These are phyloP conservation scores for Chrysopogon serrulatus DNA, from an alignment of 176 grass and related monocot species.

Conservation along the genomic window DNA sequence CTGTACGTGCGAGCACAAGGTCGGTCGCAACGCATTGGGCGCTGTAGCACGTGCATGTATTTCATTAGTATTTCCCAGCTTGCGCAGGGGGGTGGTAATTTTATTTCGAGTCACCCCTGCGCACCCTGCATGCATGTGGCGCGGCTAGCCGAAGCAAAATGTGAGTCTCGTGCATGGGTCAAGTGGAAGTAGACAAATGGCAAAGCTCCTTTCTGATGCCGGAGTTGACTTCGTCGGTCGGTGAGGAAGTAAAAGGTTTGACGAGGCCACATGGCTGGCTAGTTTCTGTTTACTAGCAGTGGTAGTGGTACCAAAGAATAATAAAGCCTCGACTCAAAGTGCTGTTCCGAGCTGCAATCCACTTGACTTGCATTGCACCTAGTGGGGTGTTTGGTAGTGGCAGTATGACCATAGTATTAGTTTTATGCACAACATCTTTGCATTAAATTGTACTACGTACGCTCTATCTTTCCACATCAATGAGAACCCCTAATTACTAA, in stretches of 20 bases:
- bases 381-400: constrained; percentile 7
- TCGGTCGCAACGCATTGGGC: background rate
- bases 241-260: background rate
- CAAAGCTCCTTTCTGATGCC: background rate
- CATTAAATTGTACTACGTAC: background rate
- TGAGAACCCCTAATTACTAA: background rate
- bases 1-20: too few relatives aligned
- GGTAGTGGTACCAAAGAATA: background rate
- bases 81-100: background rate
- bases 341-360: background rate
- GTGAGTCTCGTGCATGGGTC: background rate
- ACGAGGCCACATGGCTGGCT: background rate
- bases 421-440: background rate
- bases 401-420: background rate
- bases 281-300: background rate
- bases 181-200: background rate
- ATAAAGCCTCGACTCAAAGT: background rate
- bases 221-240: constrained; percentile 17
- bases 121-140: too few relatives aligned
- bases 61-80: background rate
- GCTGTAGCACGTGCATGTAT: background rate
- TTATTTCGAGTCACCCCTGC: background rate
- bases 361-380: background rate
- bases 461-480: background rate
- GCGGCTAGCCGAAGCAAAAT: background rate